A percentile compares a stretch with the other conserved stretches of the same genome.
Evolutionary conservation across 2,329 filamentous ascomycete species (phyloP).

Genomic region (Amauroascus verrucosus): DNA sequence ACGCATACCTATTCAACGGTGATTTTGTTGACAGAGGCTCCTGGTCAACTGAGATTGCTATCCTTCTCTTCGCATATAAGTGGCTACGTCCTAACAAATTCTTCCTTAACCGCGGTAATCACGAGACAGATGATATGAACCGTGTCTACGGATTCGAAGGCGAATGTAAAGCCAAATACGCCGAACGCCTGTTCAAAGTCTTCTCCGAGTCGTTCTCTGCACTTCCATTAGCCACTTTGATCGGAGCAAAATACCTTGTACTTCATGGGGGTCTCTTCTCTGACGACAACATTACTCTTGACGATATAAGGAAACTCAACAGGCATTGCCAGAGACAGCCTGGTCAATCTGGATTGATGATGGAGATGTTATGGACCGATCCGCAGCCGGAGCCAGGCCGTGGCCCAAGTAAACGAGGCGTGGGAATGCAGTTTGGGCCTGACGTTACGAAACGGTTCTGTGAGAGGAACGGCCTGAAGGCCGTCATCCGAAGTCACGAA

Average conservation of each 20-base stretch:
- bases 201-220: constrained; percentile 98
- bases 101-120: constrained; percentile 95
- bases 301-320: constrained; percentile 89
- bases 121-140: constrained; percentile 99
- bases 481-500: constrained; percentile 93
- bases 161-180: constrained; percentile 97
- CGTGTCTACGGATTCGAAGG: constrained; percentile 96
- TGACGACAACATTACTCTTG: constrained; percentile 77
- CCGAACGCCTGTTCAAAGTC: constrained; percentile 86
- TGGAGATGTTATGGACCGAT: constrained; percentile 99
- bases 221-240: constrained; percentile 78
- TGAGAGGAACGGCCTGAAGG: constrained; percentile 86
- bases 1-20: constrained; percentile 95
- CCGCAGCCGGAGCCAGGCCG: constrained; percentile 77
- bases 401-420: constrained; percentile 90
- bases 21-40: constrained; percentile 97
- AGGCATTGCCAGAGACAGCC: constrained; percentile 85
- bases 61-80: constrained; percentile 92
- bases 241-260: constrained; percentile 82
- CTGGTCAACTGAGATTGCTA: constrained; percentile 94
- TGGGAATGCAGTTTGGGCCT: constrained; percentile 92
- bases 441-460: constrained; percentile 96
- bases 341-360: constrained; percentile 91
- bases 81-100: constrained; percentile 80
- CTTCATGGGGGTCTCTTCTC: constrained; percentile 94